Evolutionary conservation across 2,329 filamentous ascomycete species (phyloP).

Genomic region (Dichotomopilus funicola): DNA sequence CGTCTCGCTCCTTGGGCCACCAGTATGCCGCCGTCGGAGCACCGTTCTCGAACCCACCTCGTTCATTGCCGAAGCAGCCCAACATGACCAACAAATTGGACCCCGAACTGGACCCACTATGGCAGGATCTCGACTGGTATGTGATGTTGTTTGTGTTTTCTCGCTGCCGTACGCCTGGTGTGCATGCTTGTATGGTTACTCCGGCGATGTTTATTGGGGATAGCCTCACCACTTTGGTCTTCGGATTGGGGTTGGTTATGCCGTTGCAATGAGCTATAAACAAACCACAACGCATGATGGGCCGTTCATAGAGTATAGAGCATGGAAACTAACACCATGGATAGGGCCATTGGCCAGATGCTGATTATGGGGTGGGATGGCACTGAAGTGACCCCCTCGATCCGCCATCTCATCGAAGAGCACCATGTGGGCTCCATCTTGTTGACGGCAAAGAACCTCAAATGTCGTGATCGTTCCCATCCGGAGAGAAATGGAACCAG

Average conservation of each 20-base stretch:
- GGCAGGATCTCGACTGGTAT: constrained; percentile 72
- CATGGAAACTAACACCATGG: constrained; percentile 5
- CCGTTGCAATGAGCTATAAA: not conserved
- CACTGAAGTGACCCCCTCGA: constrained; percentile 75
- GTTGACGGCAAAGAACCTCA: constrained; percentile 76
- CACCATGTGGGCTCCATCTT: constrained; percentile 85
- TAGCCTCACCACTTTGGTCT: too few relatives aligned
- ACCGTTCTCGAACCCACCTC: constrained; percentile 5
- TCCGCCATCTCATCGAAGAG: constrained; percentile 71
- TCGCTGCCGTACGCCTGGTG: constrained; percentile 1
- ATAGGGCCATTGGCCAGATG: constrained; percentile 66
- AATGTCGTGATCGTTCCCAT: constrained; percentile 52
- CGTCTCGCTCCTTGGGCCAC: not conserved
- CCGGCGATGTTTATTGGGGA: not conserved
- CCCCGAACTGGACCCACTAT: constrained; percentile 54
- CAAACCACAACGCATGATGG: too few relatives aligned
- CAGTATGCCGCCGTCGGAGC: constrained; percentile 17
- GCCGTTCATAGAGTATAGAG: too few relatives aligned
- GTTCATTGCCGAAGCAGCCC: not conserved
- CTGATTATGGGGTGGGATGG: constrained; percentile 84
- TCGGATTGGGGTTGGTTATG: not conserved
- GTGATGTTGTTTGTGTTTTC: constrained; percentile 27
- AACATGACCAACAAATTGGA: constrained; percentile 36
- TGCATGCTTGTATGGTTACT: not conserved
- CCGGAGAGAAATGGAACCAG: not conserved